Conservation (phyloP, 208 protist species). For the Leishmania tarentolae region DNA sequence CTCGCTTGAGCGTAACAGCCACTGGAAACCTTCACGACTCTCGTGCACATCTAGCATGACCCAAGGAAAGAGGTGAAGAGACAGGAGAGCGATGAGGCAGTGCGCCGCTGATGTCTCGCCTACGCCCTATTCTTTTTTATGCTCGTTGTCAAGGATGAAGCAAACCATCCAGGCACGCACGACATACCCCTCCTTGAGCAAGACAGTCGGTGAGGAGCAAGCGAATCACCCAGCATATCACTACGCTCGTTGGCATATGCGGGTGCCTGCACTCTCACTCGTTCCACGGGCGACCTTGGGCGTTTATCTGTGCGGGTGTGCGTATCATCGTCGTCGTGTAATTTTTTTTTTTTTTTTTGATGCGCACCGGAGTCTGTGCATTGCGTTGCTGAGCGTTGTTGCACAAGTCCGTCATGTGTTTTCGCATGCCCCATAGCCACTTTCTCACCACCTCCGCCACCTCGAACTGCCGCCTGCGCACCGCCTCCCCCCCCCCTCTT, state of each 20-base stretch:
- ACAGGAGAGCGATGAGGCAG: too few relatives aligned
- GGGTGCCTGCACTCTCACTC: not conserved
- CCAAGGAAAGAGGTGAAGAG: too few relatives aligned
- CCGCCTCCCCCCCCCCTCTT: conserved; percentile 1
- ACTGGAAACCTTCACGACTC: too few relatives aligned
- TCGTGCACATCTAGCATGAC: too few relatives aligned
- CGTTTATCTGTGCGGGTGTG: not conserved
- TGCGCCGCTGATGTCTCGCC: not conserved
- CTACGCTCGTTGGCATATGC: not conserved
- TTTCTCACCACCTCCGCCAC: not conserved
- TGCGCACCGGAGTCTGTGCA: not conserved
- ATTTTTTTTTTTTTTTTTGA: not conserved
- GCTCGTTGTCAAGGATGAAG: not conserved
- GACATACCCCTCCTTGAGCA: not conserved
- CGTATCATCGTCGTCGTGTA: not conserved
- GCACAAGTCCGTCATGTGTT: not conserved
- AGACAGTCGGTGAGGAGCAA: not conserved
- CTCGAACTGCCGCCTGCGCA: not conserved
- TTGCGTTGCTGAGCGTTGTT: not conserved
- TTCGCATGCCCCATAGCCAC: not conserved
- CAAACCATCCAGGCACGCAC: not conserved
- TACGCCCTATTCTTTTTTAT: not conserved
- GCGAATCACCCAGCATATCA: not conserved
- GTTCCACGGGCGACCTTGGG: too few relatives aligned
- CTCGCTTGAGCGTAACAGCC: not conserved